A percentile compares a stretch with the other conserved stretches of the same genome.
These are phyloP conservation scores for Annona squamosa DNA, from an alignment of 164 flowering plant species.

Conservation along the genomic window DNA sequence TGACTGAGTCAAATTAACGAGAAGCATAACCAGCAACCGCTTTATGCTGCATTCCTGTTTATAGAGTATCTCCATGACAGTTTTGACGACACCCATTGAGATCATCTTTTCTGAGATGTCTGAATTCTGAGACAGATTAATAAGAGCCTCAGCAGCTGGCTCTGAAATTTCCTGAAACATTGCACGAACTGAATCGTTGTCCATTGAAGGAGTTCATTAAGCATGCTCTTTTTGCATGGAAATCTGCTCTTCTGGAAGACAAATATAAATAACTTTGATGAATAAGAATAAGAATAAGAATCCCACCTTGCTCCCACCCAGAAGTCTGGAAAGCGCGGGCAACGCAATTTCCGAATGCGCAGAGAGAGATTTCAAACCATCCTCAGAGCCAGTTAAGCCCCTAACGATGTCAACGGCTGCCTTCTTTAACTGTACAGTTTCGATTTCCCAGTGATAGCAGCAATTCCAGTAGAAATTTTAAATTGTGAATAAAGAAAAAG, in stretches of 20 bases:
- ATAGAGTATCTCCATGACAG: slow-evolving; percentile 58
- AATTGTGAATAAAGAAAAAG: neutral
- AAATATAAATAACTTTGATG: neutral
- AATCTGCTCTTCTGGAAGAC: neutral
- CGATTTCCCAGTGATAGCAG: slow-evolving; percentile 1
- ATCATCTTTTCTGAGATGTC: slow-evolving; percentile 67
- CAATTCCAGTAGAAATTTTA: neutral
- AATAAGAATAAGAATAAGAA: neutral
- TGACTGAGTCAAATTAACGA: slow-evolving; percentile 78
- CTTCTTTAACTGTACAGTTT: slow-evolving; percentile 51
- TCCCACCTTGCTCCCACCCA: slow-evolving; percentile 55
- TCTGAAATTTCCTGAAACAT: slow-evolving; percentile 68
- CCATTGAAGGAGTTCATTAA: too few relatives aligned
- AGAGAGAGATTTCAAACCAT: slow-evolving; percentile 59
- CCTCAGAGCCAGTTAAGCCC: slow-evolving; percentile 81
- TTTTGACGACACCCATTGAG: slow-evolving; percentile 50
- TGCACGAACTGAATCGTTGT: neutral
- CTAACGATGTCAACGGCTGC: slow-evolving; percentile 79
- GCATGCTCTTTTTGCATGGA: neutral
- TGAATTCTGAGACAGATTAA: slow-evolving; percentile 74
- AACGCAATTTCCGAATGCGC: slow-evolving; percentile 33
- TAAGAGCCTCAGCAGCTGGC: slow-evolving; percentile 84
- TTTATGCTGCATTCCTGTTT: slow-evolving; percentile 46
- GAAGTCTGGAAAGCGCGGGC: slow-evolving; percentile 51
- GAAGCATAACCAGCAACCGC: slow-evolving; percentile 69